A percentile compares a stretch with the other conserved stretches of the same genome.
Evolutionary conservation across 352 stramenopile species (phyloP).

Genomic region (Thalassiosira hispida): DNA sequence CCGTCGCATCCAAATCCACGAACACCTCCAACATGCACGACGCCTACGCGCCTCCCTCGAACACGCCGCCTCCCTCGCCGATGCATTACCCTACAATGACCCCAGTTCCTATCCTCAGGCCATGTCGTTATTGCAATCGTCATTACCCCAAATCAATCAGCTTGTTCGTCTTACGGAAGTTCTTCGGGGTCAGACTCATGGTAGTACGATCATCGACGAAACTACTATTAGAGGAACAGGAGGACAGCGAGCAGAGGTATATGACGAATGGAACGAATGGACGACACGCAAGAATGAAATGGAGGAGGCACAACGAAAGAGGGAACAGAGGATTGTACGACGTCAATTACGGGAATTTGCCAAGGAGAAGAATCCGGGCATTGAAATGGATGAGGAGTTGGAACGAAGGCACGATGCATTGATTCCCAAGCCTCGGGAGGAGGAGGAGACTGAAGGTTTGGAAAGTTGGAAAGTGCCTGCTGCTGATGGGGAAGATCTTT

Average conservation of each 20-base stretch:
- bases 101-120: constrained; percentile 24
- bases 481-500: not conserved
- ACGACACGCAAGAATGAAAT: constrained; percentile 8
- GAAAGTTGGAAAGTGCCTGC: not conserved
- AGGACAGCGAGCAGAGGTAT: not conserved
- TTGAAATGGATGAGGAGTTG: constrained; percentile 31
- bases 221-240: too few species aligned
- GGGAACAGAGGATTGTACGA: constrained; percentile 27
- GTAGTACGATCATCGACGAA: not conserved
- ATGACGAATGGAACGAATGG: constrained; percentile 26
- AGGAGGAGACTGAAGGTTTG: not conserved
- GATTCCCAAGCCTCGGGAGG: constrained; percentile 9
- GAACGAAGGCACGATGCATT: constrained; percentile 27
- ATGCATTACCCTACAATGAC: constrained; percentile 19
- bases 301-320: constrained; percentile 5
- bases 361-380: constrained; percentile 24
- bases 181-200: constrained; percentile 9
- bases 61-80: constrained; percentile 17
- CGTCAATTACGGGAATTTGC: constrained; percentile 34
- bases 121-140: constrained; percentile 33
- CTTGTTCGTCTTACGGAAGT: constrained; percentile 34
- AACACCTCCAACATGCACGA: constrained; percentile 18
- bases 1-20: constrained; percentile 17
- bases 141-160: constrained; percentile 30
- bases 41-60: constrained; percentile 30